phyloP scores from a whole-genome alignment of 768 basidiomycete genomes.

The Termitomyces sp. region DNA sequence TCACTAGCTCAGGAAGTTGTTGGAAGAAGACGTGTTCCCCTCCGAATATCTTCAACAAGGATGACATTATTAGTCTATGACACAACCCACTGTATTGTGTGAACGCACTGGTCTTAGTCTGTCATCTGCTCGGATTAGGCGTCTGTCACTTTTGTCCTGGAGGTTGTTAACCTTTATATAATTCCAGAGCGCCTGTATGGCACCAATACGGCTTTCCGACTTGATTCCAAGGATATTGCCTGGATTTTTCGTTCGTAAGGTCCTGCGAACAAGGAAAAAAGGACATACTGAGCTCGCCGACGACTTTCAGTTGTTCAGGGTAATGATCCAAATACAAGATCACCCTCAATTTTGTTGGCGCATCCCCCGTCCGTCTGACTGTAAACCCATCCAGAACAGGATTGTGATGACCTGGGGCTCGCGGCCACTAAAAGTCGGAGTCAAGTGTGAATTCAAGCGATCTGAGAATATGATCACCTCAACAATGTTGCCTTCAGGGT shows the following conservation, averaged over 20 bases:
- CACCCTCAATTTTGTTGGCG: conserved; percentile 72
- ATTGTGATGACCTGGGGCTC: conserved; percentile 46
- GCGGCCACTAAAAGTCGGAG: conserved; percentile 48
- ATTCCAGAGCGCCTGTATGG: conserved; percentile 85
- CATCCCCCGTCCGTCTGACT: conserved; percentile 75
- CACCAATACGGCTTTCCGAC: conserved; percentile 78
- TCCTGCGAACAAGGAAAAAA: not conserved
- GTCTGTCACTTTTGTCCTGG: conserved; percentile 78
- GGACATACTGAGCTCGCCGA: conserved; percentile 62
- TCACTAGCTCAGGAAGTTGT: conserved; percentile 79
- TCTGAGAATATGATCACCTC: conserved; percentile 50
- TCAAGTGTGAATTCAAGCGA: not conserved
- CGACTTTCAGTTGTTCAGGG: conserved; percentile 81
- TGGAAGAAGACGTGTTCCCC: conserved; percentile 70
- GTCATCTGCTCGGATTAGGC: conserved; percentile 65
- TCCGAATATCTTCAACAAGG: conserved; percentile 53
- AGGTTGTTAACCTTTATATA: conserved; percentile 83
- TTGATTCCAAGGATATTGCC: conserved; percentile 69
- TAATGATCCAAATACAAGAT: conserved; percentile 82
- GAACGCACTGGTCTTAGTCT: conserved; percentile 53
- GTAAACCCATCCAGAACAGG: conserved; percentile 83
- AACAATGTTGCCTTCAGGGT: conserved; percentile 82
- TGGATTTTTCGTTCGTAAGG: conserved; percentile 21
- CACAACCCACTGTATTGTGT: not conserved
- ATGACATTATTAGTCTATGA: not conserved